A percentile compares a stretch with the other conserved stretches of the same genome.
Conservation (phyloP, 2,329 filamentous ascomycete species). For the Aspergillus uvarum region DNA sequence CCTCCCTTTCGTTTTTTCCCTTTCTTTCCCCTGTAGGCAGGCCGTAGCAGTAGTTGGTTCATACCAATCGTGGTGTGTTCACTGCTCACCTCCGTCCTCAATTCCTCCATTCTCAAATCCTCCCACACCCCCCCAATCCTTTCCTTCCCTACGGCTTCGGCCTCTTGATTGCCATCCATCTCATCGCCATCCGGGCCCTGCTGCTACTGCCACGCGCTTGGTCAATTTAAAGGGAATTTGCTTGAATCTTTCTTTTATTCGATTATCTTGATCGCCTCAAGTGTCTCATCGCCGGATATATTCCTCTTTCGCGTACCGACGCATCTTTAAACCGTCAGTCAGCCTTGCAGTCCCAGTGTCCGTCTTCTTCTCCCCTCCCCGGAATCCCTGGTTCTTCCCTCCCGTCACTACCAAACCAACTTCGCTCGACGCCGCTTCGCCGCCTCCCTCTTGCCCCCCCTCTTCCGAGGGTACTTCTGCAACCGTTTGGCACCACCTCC, state of each 20-base stretch:
- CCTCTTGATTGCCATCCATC: constrained; percentile 23
- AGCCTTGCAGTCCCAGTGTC: constrained; percentile 2
- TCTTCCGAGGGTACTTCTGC: constrained; percentile 1
- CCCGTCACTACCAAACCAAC: constrained; percentile 2
- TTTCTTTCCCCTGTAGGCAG: constrained; percentile 11
- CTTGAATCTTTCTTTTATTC: constrained; percentile 10
- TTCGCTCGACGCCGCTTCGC: background rate
- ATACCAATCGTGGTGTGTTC: constrained; percentile 15
- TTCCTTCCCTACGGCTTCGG: constrained; percentile 18
- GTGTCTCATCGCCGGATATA: constrained; percentile 8
- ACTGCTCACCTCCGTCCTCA: constrained; percentile 10
- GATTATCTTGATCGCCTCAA: constrained; percentile 14
- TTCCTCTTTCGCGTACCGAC: constrained; percentile 8
- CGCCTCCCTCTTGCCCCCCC: constrained; percentile 6
- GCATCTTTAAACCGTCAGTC: constrained; percentile 5
- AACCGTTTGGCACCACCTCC: background rate
- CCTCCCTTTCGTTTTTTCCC: constrained; percentile 14
- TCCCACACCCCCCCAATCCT: constrained; percentile 19
- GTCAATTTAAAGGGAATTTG: constrained; percentile 23
- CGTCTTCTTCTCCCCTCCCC: background rate
- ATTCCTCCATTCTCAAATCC: constrained; percentile 16
- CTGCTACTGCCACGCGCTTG: constrained; percentile 30
- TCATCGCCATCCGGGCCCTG: constrained; percentile 17
- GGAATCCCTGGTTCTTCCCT: constrained; percentile 8
- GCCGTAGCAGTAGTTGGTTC: constrained; percentile 7